Evolutionary conservation across 805 yeast species (phyloP).

Genomic region (Ogataea neopini): DNA sequence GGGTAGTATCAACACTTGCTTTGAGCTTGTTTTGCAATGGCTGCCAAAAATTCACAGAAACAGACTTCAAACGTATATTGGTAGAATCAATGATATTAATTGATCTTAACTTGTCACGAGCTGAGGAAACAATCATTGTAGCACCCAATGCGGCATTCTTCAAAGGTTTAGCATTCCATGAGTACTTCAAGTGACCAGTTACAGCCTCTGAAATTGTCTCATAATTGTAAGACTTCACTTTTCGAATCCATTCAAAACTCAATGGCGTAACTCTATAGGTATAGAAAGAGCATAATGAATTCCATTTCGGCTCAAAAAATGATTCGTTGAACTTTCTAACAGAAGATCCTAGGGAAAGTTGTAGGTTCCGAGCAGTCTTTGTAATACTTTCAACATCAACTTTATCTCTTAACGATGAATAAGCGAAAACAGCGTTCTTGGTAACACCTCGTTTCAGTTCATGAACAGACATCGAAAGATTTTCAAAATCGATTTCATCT

Average conservation of each 20-base stretch:
- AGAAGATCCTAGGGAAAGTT: background rate
- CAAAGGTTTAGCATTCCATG: background rate
- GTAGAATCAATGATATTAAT: background rate
- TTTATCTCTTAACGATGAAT: background rate
- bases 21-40: background rate
- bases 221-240: background rate
- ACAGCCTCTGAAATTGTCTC: background rate
- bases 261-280: background rate
- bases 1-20: background rate
- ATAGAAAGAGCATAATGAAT: background rate
- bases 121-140: background rate
- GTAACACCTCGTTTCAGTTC: no score
- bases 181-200: background rate
- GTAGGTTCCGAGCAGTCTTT: no score
- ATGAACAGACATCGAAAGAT: no score
- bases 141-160: background rate
- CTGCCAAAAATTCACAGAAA: background rate
- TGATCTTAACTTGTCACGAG: background rate
- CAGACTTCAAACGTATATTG: background rate
- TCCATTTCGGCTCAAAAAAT: background rate
- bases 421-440: background rate
- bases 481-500: background rate
- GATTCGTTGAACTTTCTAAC: background rate
- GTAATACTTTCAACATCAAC: background rate
- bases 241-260: background rate